Percentiles rank a stretch among this genome's conserved stretches.
Evolutionary conservation across 441 rosid species (phyloP).

Genomic region (Bruguiera hainesii): DNA sequence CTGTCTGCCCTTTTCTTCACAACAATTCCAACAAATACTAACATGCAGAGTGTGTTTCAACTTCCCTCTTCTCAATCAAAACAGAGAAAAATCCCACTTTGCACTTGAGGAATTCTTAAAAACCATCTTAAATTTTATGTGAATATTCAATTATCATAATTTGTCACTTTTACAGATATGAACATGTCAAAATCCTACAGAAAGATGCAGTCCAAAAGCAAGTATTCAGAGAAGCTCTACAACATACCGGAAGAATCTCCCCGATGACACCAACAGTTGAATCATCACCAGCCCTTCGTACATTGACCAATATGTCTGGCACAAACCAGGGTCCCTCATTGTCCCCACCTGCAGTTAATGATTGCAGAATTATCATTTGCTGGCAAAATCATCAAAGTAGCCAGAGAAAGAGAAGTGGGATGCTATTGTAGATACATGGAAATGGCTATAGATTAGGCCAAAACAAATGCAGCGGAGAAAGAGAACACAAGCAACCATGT

Average conservation of each 20-base stretch:
- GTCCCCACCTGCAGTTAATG: constrained; percentile 61
- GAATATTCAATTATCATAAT: too few species aligned
- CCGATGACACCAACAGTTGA: constrained; percentile 61
- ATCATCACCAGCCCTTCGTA: constrained; percentile 68
- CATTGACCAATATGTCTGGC: constrained; percentile 80
- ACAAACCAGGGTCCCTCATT: constrained; percentile 80
- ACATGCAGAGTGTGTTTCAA: background rate
- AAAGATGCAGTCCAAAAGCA: background rate
- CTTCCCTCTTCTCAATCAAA: background rate
- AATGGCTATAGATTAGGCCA: too few species aligned
- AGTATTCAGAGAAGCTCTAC: background rate
- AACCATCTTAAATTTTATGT: too few species aligned
- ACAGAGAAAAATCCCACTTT: background rate
- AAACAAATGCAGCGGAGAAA: too few species aligned
- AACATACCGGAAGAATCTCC: constrained; percentile 75
- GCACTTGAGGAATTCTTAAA: background rate
- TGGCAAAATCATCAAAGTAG: background rate
- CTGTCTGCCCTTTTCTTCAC: background rate
- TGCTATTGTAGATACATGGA: too few species aligned
- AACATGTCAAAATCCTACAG: background rate
- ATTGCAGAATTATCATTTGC: background rate
- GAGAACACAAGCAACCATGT: too few species aligned
- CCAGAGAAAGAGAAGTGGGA: too few species aligned
- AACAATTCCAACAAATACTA: background rate
- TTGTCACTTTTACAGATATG: background rate